Evolutionary conservation across 495 filamentous ascomycete species (phyloP), one percentile per base, ranked within the genome.

Genomic region (Achaetomiella virescens): DNA sequence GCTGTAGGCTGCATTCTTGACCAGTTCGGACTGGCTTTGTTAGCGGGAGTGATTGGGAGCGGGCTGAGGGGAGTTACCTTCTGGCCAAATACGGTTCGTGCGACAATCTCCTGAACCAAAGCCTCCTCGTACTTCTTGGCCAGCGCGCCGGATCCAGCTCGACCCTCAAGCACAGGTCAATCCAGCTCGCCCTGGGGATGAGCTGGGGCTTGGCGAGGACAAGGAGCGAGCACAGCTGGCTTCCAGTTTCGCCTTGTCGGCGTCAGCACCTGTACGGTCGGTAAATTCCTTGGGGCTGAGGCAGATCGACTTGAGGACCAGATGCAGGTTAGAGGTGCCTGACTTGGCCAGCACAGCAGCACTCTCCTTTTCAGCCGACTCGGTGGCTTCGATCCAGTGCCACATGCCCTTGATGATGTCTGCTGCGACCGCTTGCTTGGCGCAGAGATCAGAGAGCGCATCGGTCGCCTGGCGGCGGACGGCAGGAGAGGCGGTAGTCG

Each of bases 71-170:
- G 21, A 9, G 62, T 66, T 70, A 82, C 80, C 59, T 75, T 73
- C 59, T 76, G 74, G 3, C 71, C 66, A 21, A 74, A 76, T 17
- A 60, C 68, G 3, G 80, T 80, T 45, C 68, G 66, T 8, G 71
- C 62, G 31, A 79, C 65, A 29, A 85, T 72, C 48, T 81, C 72
- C 21, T 76, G 60, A 33, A 81, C 64, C 25, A 82, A 57, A 18
- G 60, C 47, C 7, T 75, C 66, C 38, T 76, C 74, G 52, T 76
- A 72, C 29, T 76, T 78, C 21, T 74, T 72, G 6, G 84, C 89
- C 46, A 98, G 78, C 11, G 78, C 72, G 17, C 91, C 91, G 93
- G 93, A 68, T 98, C 93, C 4, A 88, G 75, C 21, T 85, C 82
- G 21, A 87, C 81, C 55, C 79, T 81, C 37, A 97, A 73, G 64